Evolutionary conservation across 176 grass and related monocot species (phyloP).

Genomic region (Phyllostachys edulis): DNA sequence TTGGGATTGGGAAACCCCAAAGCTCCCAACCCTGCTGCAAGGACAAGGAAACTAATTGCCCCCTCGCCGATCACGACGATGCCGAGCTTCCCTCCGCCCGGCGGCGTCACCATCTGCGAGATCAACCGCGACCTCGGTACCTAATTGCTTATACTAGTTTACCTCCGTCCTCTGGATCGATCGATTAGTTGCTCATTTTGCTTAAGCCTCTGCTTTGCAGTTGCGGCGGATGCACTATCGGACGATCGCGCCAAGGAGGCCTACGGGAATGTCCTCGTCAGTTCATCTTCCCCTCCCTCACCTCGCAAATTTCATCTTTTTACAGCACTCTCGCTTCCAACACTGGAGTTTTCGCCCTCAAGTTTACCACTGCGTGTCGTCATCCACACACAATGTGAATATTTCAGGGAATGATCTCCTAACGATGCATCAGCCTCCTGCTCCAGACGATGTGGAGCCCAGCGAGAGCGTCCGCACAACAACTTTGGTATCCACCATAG

Average conservation of each 20-base stretch:
- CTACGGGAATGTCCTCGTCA: too few relatives aligned
- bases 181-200: not conserved
- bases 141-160: not conserved
- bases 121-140: conserved; percentile 90
- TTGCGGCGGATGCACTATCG: conserved; percentile 57
- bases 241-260: conserved; percentile 72
- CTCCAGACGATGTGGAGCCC: conserved; percentile 33
- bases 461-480: not conserved
- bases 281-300: too few relatives aligned
- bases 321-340: too few relatives aligned
- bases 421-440: conserved; percentile 32
- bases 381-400: not conserved
- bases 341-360: too few relatives aligned
- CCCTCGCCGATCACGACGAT: conserved; percentile 31
- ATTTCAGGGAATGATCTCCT: conserved; percentile 56
- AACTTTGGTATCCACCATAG: conserved; percentile 32
- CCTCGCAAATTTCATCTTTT: too few relatives aligned
- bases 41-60: not conserved
- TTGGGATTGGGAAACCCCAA: not conserved
- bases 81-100: conserved; percentile 76
- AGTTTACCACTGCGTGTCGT: not conserved
- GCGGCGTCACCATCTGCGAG: conserved; percentile 87
- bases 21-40: not conserved
- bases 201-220: conserved; percentile 11
- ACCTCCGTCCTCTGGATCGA: not conserved